Percentiles rank a stretch among this genome's conserved stretches.
phyloP scores from a whole-genome alignment of 1,284 basidiomycete genomes.

The Ganoderma resinaceum region DNA sequence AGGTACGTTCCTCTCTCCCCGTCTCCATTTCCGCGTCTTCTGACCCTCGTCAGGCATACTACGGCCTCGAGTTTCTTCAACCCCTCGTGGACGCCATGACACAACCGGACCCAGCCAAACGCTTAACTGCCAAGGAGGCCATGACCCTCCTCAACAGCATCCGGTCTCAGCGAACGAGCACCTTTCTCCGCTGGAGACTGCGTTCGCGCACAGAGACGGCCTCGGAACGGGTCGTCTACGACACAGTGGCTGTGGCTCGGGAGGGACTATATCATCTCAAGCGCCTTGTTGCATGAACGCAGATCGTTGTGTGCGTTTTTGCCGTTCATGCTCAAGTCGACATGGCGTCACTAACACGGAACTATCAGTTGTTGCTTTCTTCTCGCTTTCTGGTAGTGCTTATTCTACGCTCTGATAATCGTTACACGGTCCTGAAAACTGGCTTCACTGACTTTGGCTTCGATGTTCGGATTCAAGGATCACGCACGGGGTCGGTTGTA shows the following conservation, averaged over 20 bases:
- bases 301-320: no score
- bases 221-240: conserved; percentile 25
- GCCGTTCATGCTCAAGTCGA: no score
- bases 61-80: conserved; percentile 12
- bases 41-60: conserved; percentile 13
- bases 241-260: conserved; percentile 25
- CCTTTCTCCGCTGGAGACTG: not conserved
- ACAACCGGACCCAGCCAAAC: conserved; percentile 6
- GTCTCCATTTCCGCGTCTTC: no score
- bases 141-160: not conserved
- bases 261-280: conserved; percentile 28
- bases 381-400: no score
- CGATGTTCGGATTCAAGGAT: no score
- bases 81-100: conserved; percentile 17
- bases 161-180: not conserved
- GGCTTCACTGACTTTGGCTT: no score
- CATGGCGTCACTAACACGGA: no score
- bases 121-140: not conserved
- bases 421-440: no score
- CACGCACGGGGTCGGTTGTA: no score
- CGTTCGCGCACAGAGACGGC: conserved; percentile 21
- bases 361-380: no score
- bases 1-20: conserved; percentile 13
- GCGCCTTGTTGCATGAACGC: conserved; percentile 3
- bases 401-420: no score